Base-by-base conservation (phyloP, 2,329 filamentous ascomycete genomes). In the Venturia effusa region DNA sequence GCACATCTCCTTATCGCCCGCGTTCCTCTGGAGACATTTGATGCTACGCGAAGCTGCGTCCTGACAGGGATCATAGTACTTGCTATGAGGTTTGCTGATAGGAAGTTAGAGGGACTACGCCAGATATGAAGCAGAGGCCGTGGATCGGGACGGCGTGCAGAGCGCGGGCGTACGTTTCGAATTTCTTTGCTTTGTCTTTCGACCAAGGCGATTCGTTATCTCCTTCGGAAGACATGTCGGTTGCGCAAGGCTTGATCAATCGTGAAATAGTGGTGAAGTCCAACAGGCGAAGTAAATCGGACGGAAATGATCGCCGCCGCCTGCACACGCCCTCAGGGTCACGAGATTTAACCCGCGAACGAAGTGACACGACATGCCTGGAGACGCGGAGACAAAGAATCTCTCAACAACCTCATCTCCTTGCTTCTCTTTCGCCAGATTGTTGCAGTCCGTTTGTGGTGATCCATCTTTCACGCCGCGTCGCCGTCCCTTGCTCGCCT, bases 31-130 rank as follows among this genome's bases (percentile, higher is more conserved):
- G 72, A 99, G 78, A 72, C 94, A 99, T 74, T 85, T 87, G 69
- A 97, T 87, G 76, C 92, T 97, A 72, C 84, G 84, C 68, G 88
- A 81, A 8, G 94, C 93, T 5, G 91, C 91, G 71, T 96, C 93
- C 74, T 97, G 93, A 76, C 94, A 99, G 1, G 94, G 94, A 71
- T 99, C 94, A 74, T 90, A 91, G 78, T 88, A 97, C 74, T 97
- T 87, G 80, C 92, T 96, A 71, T 88, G 85, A 64, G 82, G 83
- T 81, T 97, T 97, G 69, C 93, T 96, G 71, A 8, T 66, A 48
- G 8, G 45, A 43, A 8, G 61, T 66, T 27, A 66, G 61, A 51
- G 22, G 19, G 19, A 24, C 57, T 40, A 60, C 5, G 10, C 5
- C 32, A 60, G 40, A 10, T 13, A 10, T 37, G 32, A 60, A 60